Evolutionary conservation across 140 eudicot genomes (phyloP).

Genomic region (Senecio squalidus): DNA sequence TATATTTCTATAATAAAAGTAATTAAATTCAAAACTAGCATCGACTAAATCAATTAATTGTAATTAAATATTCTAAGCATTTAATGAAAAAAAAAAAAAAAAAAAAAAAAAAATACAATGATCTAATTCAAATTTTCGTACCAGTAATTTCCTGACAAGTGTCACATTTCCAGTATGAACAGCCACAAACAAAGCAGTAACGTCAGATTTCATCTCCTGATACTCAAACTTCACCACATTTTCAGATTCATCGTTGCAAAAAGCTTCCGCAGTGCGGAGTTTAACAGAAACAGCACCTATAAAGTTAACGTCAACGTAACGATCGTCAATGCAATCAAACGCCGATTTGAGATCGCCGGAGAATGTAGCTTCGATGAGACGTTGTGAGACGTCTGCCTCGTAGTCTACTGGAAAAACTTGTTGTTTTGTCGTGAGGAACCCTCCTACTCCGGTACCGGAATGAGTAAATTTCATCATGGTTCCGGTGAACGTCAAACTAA

Average conservation of each 20-base stretch:
- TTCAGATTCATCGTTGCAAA: conserved; percentile 37
- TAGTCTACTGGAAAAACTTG: conserved; percentile 83
- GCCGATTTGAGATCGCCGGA: conserved; percentile 46
- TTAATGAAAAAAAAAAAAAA: conserved; percentile 12
- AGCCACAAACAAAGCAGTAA: conserved; percentile 84
- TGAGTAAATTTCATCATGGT: conserved; percentile 85
- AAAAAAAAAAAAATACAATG: too few species aligned
- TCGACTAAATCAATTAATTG: conserved; percentile 6
- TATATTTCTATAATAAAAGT: not conserved
- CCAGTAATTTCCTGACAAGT: conserved; percentile 69
- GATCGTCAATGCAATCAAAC: conserved; percentile 57
- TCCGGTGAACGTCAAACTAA: conserved; percentile 13
- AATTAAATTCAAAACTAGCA: conserved; percentile 4
- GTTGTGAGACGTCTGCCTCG: conserved; percentile 71
- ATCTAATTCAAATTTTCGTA: not conserved
- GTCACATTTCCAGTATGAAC: conserved; percentile 55
- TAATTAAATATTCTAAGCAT: conserved; percentile 15
- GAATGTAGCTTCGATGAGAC: conserved; percentile 56
- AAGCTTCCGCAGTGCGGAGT: conserved; percentile 47
- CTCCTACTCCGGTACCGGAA: too few species aligned
- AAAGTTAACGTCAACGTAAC: conserved; percentile 70
- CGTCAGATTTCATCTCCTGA: conserved; percentile 61
- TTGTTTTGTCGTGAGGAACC: conserved; percentile 44
- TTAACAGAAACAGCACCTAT: conserved; percentile 62
- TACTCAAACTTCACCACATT: conserved; percentile 42